phyloP scores from a whole-genome alignment of 208 protist species.

The Leishmania lainsoni region DNA sequence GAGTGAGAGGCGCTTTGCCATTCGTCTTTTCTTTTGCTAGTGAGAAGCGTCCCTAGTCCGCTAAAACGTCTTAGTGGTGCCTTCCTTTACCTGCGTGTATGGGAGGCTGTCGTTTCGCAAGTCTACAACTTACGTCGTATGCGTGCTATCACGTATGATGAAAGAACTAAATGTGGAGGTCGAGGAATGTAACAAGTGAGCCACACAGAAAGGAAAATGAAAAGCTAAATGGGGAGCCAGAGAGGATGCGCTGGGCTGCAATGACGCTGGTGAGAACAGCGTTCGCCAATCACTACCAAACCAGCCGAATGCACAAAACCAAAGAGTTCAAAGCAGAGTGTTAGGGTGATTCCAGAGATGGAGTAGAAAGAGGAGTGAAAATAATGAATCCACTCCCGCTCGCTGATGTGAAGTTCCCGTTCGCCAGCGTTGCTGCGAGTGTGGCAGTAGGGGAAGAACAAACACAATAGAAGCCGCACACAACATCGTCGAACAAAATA shows the following conservation, averaged over 20 bases:
- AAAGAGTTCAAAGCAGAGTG: neutral
- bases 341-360: neutral
- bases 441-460: neutral
- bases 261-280: neutral
- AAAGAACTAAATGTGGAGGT: neutral
- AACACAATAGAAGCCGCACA: neutral
- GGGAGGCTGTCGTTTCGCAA: neutral
- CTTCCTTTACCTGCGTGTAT: neutral
- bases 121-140: no score
- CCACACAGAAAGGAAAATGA: conserved; percentile 2
- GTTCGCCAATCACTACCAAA: neutral
- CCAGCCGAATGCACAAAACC: neutral
- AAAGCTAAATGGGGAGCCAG: neutral
- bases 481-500: neutral
- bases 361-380: conserved; percentile 2
- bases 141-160: neutral
- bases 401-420: neutral
- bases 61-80: neutral
- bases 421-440: neutral
- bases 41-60: neutral
- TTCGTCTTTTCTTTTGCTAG: neutral
- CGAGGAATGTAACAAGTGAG: neutral
- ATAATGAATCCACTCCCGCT: conserved; percentile 3
- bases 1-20: neutral
- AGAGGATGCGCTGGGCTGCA: neutral